phyloP scores from a whole-genome alignment of 805 yeast genomes.

The Candida fluviatilis region DNA sequence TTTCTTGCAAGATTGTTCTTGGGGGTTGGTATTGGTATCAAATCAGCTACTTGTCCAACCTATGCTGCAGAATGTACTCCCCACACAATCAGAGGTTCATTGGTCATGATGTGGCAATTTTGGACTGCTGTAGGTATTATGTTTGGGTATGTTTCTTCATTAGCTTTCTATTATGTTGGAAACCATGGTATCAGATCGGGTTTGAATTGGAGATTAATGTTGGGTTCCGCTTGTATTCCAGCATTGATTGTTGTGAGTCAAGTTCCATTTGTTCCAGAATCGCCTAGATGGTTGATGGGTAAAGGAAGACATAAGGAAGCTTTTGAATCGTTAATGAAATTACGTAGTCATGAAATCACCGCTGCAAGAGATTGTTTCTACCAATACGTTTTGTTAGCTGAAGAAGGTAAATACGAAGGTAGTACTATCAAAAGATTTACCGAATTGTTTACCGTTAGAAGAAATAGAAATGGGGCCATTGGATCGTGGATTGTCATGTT shows the following conservation, averaged over 20 bases:
- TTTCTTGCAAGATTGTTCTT: slow-evolving; percentile 19
- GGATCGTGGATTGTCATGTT: slow-evolving; percentile 83
- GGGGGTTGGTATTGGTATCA: slow-evolving; percentile 65
- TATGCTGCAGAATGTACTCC: slow-evolving; percentile 63
- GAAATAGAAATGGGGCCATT: slow-evolving; percentile 78
- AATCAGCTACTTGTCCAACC: slow-evolving; percentile 68
- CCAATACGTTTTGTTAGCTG: slow-evolving; percentile 53
- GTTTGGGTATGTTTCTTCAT: slow-evolving; percentile 58
- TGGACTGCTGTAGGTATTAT: slow-evolving; percentile 74
- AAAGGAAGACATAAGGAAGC: slow-evolving; percentile 48
- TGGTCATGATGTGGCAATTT: slow-evolving; percentile 71
- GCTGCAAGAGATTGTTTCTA: slow-evolving; percentile 68
- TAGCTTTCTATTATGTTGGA: slow-evolving; percentile 56
- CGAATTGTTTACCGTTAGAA: slow-evolving; percentile 65
- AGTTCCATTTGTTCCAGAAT: slow-evolving; percentile 60
- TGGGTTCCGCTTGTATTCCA: slow-evolving; percentile 56
- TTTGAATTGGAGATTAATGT: slow-evolving; percentile 61
- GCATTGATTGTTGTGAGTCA: slow-evolving; percentile 49
- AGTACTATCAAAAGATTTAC: slow-evolving; percentile 44
- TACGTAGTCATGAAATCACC: slow-evolving; percentile 44
- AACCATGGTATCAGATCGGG: slow-evolving; percentile 41
- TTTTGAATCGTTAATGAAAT: slow-evolving; percentile 40
- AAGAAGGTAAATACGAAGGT: slow-evolving; percentile 51
- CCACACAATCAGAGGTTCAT: slow-evolving; percentile 55
- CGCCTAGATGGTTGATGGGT: slow-evolving; percentile 67